phyloP scores from a whole-genome alignment of 2,329 filamentous ascomycete genomes.

The Leptographium procerum region DNA sequence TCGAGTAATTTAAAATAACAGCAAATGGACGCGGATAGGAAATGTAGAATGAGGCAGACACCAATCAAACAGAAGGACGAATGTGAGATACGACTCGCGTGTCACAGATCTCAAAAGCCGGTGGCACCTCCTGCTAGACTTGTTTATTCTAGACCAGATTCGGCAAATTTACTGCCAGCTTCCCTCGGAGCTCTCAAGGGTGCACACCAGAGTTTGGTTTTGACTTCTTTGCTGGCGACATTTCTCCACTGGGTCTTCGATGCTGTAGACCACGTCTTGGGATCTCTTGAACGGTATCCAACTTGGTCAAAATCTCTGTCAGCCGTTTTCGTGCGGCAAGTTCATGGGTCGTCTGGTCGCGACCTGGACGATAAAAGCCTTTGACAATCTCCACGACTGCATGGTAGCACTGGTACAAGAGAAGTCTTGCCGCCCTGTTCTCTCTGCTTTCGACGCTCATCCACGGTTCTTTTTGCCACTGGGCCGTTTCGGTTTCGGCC shows the following conservation, averaged over 20 bases:
- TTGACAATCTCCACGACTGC: constrained; percentile 38
- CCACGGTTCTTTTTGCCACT: background rate
- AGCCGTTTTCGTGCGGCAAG: constrained; percentile 41
- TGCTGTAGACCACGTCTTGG: constrained; percentile 21
- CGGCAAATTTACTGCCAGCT: background rate
- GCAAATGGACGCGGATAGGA: too few species aligned
- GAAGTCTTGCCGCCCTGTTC: constrained; percentile 30
- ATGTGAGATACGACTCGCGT: too few species aligned
- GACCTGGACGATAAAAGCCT: constrained; percentile 42
- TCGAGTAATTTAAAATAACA: too few species aligned
- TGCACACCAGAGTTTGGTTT: constrained; percentile 17
- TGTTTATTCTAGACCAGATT: background rate
- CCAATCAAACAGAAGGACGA: too few species aligned
- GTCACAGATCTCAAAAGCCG: background rate
- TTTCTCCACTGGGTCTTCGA: constrained; percentile 26
- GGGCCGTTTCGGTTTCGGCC: constrained; percentile 1
- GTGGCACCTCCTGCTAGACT: background rate
- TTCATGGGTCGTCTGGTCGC: constrained; percentile 37
- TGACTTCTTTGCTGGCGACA: constrained; percentile 33
- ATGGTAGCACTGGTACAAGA: constrained; percentile 49
- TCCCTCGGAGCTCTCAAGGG: background rate
- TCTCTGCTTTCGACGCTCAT: constrained; percentile 7
- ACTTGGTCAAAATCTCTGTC: constrained; percentile 30
- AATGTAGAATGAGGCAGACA: too few species aligned
- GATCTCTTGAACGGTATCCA: constrained; percentile 23